These are phyloP conservation scores for Vachellia pachyceras DNA, from an alignment of 306 rosid genomes.

Conservation along the genomic window DNA sequence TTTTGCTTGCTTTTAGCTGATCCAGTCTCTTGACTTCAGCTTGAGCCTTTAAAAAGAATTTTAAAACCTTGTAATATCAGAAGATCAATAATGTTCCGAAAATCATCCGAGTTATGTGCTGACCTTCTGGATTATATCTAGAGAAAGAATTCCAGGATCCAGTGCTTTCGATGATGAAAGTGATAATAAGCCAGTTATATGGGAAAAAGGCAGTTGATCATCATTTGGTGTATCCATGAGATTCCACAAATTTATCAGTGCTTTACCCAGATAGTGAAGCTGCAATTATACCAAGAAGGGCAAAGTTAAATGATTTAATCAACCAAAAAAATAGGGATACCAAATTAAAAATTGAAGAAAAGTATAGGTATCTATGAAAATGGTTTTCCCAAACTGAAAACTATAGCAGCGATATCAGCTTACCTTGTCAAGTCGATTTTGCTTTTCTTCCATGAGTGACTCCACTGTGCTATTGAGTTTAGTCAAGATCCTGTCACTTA, in stretches of 20 bases:
- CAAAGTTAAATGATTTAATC: no score
- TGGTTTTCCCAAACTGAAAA: neutral
- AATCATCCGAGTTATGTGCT: slow-evolving; percentile 37
- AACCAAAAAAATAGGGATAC: no score
- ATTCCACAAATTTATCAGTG: slow-evolving; percentile 82
- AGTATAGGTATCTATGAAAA: no score
- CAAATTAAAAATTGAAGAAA: no score
- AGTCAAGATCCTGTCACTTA: slow-evolving; percentile 70
- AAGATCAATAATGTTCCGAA: slow-evolving; percentile 32
- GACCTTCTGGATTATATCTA: slow-evolving; percentile 78
- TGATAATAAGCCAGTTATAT: slow-evolving; percentile 68
- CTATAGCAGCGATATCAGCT: slow-evolving; percentile 6
- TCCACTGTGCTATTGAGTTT: slow-evolving; percentile 76
- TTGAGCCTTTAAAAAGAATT: slow-evolving; percentile 73
- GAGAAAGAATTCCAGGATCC: slow-evolving; percentile 84
- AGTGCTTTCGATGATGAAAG: slow-evolving; percentile 64
- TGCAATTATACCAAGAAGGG: slow-evolving; percentile 44
- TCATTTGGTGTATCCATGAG: slow-evolving; percentile 82
- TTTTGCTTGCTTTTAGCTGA: slow-evolving; percentile 92
- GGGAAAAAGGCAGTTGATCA: slow-evolving; percentile 68
- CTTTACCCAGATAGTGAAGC: slow-evolving; percentile 89
- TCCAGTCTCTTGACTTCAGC: slow-evolving; percentile 92
- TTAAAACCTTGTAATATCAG: slow-evolving; percentile 31
- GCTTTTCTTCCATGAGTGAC: slow-evolving; percentile 84
- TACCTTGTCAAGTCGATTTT: slow-evolving; percentile 85